Evolutionary conservation across 768 basidiomycete genomes (phyloP).

Genomic region (Tulasnella sp.): DNA sequence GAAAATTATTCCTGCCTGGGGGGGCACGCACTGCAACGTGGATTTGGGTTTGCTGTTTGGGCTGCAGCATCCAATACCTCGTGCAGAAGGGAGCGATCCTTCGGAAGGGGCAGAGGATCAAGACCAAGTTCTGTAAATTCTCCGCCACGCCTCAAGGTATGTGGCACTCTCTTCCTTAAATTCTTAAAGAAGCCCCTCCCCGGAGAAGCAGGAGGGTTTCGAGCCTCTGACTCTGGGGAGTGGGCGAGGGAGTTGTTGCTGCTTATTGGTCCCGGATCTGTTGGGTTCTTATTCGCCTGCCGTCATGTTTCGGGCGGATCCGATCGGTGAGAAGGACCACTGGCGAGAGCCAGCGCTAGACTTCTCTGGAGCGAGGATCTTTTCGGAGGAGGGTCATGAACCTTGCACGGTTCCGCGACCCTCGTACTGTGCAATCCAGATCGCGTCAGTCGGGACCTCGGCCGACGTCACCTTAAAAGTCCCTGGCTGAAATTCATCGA

Average conservation of each 20-base stretch:
- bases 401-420: constrained; percentile 9
- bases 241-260: not conserved
- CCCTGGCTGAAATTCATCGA: not conserved
- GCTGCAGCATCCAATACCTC: constrained; percentile 71
- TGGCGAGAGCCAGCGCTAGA: not conserved
- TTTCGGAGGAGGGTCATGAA: not conserved
- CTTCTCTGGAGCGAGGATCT: not conserved
- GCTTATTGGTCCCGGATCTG: not conserved
- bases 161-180: not conserved
- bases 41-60: not conserved
- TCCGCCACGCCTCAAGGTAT: constrained; percentile 44
- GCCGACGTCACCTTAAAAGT: not conserved
- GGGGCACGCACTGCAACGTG: not conserved
- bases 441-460: not conserved
- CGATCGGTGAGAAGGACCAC: not conserved
- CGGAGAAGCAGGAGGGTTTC: not conserved
- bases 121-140: constrained; percentile 68
- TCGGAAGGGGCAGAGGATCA: constrained; percentile 80
- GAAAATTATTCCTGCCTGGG: not conserved
- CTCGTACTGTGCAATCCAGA: constrained; percentile 2
- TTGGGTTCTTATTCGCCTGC: not conserved
- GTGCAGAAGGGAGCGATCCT: constrained; percentile 84
- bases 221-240: not conserved
- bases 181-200: not conserved
- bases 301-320: not conserved